These are phyloP conservation scores for Apiotrichum gracile DNA, from an alignment of 1,284 basidiomycete genomes.

Conservation along the genomic window DNA sequence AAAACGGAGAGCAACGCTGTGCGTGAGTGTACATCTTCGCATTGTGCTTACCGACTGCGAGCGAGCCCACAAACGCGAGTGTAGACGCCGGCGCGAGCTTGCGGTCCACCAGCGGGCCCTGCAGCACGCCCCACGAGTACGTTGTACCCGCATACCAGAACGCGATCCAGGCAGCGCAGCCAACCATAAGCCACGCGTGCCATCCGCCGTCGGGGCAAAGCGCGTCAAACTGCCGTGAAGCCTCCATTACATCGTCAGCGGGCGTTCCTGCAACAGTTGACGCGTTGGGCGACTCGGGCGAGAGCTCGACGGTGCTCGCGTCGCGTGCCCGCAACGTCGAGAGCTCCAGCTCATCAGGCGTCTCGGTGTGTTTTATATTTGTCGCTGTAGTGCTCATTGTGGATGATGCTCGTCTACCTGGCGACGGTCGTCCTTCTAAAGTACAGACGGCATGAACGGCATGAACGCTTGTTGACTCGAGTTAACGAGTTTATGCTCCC, in stretches of 20 bases:
- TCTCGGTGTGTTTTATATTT: too few species aligned
- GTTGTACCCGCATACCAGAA: conserved; percentile 30
- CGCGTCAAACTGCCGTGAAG: conserved; percentile 2
- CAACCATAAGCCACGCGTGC: conserved; percentile 5
- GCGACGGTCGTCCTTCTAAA: too few species aligned
- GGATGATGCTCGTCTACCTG: too few species aligned
- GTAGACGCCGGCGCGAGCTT: conserved; percentile 33
- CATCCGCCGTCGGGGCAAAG: conserved; percentile 9
- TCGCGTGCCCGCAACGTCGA: too few species aligned
- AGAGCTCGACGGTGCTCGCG: too few species aligned
- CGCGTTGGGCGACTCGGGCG: neutral
- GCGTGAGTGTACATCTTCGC: too few species aligned
- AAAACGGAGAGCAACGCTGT: conserved; percentile 30
- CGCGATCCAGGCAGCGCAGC: neutral
- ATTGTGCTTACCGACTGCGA: too few species aligned
- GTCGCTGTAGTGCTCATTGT: too few species aligned
- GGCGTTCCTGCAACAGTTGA: neutral
- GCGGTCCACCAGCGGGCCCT: conserved; percentile 27
- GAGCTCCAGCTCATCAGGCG: too few species aligned
- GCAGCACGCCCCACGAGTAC: conserved; percentile 41
- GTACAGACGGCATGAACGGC: too few species aligned
- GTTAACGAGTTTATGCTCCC: too few species aligned
- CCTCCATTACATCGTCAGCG: neutral
- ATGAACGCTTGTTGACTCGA: too few species aligned
- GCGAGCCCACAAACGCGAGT: conserved; percentile 37